A percentile compares a stretch with the other conserved stretches of the same genome.
Conservation (phyloP, 192 early-diverging fungal species). For the Haplosporangium gracile region DNA sequence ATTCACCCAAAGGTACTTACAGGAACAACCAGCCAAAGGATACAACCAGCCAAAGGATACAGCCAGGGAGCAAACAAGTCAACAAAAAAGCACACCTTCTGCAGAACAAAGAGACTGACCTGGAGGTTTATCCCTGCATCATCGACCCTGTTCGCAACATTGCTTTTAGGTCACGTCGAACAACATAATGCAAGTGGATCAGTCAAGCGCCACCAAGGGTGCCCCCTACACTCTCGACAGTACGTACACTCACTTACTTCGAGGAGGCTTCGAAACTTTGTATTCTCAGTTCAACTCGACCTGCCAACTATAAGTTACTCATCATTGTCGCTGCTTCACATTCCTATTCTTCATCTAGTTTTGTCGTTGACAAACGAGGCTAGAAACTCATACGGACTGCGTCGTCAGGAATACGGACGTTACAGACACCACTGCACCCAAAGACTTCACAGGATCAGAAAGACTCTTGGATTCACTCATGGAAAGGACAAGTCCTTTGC, state of each 20-base stretch:
- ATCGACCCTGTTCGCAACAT: background rate
- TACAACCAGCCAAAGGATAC: too few species aligned
- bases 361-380: conserved; percentile 69
- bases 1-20: too few species aligned
- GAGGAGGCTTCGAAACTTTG: background rate
- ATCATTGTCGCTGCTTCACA: background rate
- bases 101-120: too few species aligned
- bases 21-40: too few species aligned
- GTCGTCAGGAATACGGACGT: conserved; percentile 84
- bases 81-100: too few species aligned
- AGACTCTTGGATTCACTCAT: conserved; percentile 65
- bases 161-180: background rate
- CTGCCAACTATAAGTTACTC: background rate
- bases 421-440: conserved; percentile 82
- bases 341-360: conserved; percentile 46
- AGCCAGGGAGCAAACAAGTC: too few species aligned
- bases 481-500: conserved; percentile 62
- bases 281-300: too few species aligned
- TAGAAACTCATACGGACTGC: conserved; percentile 80
- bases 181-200: conserved; percentile 27
- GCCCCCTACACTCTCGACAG: conserved; percentile 32
- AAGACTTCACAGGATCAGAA: conserved; percentile 72
- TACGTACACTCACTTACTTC: background rate
- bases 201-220: background rate
- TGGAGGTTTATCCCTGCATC: background rate